phyloP scores from a whole-genome alignment of 2,329 filamentous ascomycete genomes.

The Colletotrichum neosansevieriae region DNA sequence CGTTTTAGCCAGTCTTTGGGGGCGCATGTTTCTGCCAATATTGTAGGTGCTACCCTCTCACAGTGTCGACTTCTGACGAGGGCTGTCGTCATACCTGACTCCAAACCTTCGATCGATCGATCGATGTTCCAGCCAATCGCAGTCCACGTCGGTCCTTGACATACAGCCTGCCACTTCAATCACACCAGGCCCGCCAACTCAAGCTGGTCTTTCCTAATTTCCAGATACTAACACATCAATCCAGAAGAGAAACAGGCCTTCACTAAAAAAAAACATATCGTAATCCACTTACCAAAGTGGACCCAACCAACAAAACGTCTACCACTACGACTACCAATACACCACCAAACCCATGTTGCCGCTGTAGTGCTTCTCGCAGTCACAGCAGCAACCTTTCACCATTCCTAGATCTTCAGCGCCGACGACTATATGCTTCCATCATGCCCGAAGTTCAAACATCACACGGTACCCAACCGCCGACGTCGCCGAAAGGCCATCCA shows the following conservation, averaged over 20 bases:
- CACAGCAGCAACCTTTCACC: not conserved
- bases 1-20: not conserved
- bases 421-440: constrained; percentile 39
- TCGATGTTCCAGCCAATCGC: constrained; percentile 47
- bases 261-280: not conserved
- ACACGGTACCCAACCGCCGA: constrained; percentile 42
- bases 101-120: constrained; percentile 49
- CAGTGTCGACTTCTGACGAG: constrained; percentile 9
- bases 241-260: not conserved
- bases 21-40: not conserved
- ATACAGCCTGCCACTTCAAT: constrained; percentile 27
- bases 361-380: not conserved
- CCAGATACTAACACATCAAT: not conserved
- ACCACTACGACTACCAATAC: not conserved
- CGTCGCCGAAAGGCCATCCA: constrained; percentile 52
- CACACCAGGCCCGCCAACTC: not conserved
- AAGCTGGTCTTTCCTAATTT: not conserved
- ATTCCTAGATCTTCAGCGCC: constrained; percentile 9
- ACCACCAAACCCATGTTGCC: constrained; percentile 10
- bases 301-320: constrained; percentile 12
- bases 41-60: constrained; percentile 26
- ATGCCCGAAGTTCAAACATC: constrained; percentile 49
- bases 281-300: not conserved
- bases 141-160: constrained; percentile 15
- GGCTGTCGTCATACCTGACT: constrained; percentile 35